Evolutionary conservation across 1,139 yeast species (phyloP), one percentile per base, ranked within the genome.

Genomic region (Groenewaldozyma sp.): DNA sequence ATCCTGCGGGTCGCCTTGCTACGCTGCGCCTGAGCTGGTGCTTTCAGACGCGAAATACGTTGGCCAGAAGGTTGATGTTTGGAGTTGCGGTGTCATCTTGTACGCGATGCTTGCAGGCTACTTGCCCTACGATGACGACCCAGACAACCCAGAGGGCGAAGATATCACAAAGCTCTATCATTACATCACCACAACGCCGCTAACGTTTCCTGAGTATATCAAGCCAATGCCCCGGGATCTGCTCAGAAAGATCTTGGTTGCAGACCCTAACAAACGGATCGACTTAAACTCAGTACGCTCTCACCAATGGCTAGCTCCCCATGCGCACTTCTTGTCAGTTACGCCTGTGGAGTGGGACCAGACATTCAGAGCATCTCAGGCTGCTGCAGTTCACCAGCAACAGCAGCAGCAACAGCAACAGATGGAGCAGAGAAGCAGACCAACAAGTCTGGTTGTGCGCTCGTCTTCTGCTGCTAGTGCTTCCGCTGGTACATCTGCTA

Each of bases 91-190:
- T 42, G 91, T 93, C 31, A 91, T 91, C 42, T 66, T 91, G 36
- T 91, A 87, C 58, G 97, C 98, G 11, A 91, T 93, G 95, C 70
- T 93, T 37, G 87, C 98, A 0, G 99, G 99, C 1, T 93, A 91
- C 59, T 70, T 91, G 47, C 99, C 99, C 2, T 91, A 87, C 68
- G 99, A 91, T 58, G 98, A 91, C 61, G 99, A 91, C 59, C 94
- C 95, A 24, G 81, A 82, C 40, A 91, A 93, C 58, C 97, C 95
- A 31, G 95, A 91, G 56, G 96, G 97, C 40, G 82, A 88, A 42
- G 94, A 91, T 62, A 91, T 91, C 54, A 86, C 91, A 22, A 79
- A 82, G 59, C 69, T 91, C 44, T 93, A 91, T 64, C 87, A 82
- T 56, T 91, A 91, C 63, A 93, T 91, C 49, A 86, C 96, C 36